Evolutionary conservation across 1,284 basidiomycete species (phyloP).

Genomic region (Anthracocystis setariae): DNA sequence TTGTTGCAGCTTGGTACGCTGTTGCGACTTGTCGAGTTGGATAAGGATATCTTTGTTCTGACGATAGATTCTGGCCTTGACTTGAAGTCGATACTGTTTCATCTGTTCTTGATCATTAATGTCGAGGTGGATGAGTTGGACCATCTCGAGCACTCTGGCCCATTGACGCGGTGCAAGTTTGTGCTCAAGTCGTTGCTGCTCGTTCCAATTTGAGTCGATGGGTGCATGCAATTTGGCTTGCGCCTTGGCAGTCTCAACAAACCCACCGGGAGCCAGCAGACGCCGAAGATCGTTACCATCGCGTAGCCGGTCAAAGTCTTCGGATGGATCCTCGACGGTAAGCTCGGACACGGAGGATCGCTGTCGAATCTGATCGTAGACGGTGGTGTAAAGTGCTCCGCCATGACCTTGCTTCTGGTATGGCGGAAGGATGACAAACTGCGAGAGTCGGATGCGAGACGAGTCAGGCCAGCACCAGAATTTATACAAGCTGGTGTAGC

Average conservation of each 20-base stretch:
- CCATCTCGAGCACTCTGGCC: constrained; percentile 88
- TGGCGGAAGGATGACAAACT: constrained; percentile 92
- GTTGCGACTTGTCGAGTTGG: constrained; percentile 84
- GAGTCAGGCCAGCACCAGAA: constrained; percentile 60
- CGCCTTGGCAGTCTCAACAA: constrained; percentile 66
- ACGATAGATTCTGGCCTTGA: constrained; percentile 85
- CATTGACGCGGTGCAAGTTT: constrained; percentile 97
- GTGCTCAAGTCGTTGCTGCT: constrained; percentile 79
- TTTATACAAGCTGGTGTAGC: constrained; percentile 56
- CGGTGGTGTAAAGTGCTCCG: constrained; percentile 79
- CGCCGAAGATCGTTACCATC: constrained; percentile 89
- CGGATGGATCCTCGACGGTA: constrained; percentile 95
- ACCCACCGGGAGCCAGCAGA: constrained; percentile 78
- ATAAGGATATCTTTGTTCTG: constrained; percentile 92
- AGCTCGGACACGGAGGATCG: constrained; percentile 82
- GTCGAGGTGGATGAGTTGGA: constrained; percentile 80
- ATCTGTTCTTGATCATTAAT: constrained; percentile 73
- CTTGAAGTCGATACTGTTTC: constrained; percentile 76
- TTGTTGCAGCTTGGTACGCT: constrained; percentile 87
- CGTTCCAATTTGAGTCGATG: constrained; percentile 80
- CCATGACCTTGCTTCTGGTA: constrained; percentile 86
- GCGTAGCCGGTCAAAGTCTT: constrained; percentile 91
- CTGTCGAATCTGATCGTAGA: constrained; percentile 80
- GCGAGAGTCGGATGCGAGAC: constrained; percentile 70
- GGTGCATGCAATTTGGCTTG: constrained; percentile 78